Evolutionary conservation across 140 eudicot genomes (phyloP), one percentile per base, ranked within the genome.

Genomic region (Oenanthe javanica): DNA sequence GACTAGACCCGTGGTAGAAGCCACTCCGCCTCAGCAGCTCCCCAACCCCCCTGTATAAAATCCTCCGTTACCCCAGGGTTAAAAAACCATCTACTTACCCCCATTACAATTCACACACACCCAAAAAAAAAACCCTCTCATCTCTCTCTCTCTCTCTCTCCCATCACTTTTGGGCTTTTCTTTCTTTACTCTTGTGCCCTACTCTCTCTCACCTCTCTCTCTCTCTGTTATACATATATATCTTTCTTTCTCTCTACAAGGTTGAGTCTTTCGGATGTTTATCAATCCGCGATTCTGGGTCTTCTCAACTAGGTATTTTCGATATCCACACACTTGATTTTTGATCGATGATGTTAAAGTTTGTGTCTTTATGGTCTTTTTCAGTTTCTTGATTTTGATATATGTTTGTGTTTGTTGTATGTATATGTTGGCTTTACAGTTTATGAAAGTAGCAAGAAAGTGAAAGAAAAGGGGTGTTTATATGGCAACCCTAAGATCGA

Each of bases 401-500:
- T 48, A 15, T 78, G 49, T 80, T 66, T 48, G 25, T 52, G 18
- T 78, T 9, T 80, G 80, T 67, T 49, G 23, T 74, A 1, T 67
- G 72, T 69, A 13, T 69, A 4, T 59, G 23, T 59, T 19, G n/a
- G 77, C 51, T 31, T 42, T 43, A 21, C 84, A 90, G 92, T 87
- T 6, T 81, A 87, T 73, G 82, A 66, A 77, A 86, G 87, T 75
- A 78, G 77, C 27, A 48, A 75, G 54, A 19, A 46, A 48, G 59
- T 47, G 88, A 86, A 84, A 87, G 7, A 63, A 63, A 63, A 23
- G 38, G 70, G 84, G 81, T 75, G 88, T 87, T 50, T 73, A 78
- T 10, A 86, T 89, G 83, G 91, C 91, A 81, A 82, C 88, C 83
- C 84, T 92, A 86, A 92, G 99, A 92, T 95, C 97, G 92, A 91